Evolutionary conservation across 2,329 filamentous ascomycete genomes (phyloP), one percentile per base, ranked within the genome.

Genomic region (Botryosphaeria agaves): DNA sequence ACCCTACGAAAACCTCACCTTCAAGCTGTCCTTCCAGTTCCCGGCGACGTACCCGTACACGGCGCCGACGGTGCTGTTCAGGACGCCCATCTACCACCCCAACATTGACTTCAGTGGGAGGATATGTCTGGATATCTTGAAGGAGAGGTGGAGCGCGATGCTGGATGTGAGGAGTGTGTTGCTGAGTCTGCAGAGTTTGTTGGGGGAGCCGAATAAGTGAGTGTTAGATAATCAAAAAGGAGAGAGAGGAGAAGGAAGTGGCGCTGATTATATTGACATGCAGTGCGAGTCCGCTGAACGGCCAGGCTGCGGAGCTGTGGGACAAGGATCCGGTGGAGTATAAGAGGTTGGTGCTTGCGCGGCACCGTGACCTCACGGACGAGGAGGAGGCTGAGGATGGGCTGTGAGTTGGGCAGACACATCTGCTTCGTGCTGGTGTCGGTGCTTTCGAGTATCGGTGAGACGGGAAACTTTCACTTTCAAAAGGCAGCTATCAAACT

Each of bases 161-260:
- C 91, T 94, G 67, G 95, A 95, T 49, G 84, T 92, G 37, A 82
- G 91, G 55, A 92, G 79, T 28, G 82, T 98, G 28, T 63, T 98
- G 32, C 56, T 98, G 46, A 95, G 87, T 44, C 59, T 98, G 56
- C 89, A 98, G 59, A 94, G 85, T 56, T 61, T 98, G 48, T 68
- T 98, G 18, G 89, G 87, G 16, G 89, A 98, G 59, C 89, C 89
- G 20, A 98, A 98, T 61, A 98, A 98, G 89, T 95, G 62, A 55
- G 80, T 61, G 5, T 14, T 17, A 3, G 12, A 17, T 15, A 4
- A 4, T 14, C 14, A 19, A 20, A 16, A 8, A 11, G 4, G 18
- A n/a, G 17, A 14, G 18, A n/a, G 19, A 16, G 2, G 18, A 11
- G 18, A 21, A 3, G 14, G 18, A 7, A 32, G 7, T 3, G 1